These are phyloP conservation scores for Dictyophora rubrovolvata DNA, from an alignment of 768 basidiomycete genomes.

Conservation along the genomic window DNA sequence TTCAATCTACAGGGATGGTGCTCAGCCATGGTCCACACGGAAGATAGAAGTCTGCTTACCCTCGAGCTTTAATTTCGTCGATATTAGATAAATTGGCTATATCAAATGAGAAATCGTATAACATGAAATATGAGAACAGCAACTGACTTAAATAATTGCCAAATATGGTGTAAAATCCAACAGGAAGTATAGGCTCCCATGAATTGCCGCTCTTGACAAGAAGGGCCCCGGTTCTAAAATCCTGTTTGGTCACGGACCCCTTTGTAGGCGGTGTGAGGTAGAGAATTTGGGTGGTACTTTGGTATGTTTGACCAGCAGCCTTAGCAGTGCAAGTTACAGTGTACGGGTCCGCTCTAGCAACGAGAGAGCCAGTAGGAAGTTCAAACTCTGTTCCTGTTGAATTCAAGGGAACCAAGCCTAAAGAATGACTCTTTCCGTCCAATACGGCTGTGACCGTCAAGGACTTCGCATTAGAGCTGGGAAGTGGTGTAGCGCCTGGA, in stretches of 20 bases:
- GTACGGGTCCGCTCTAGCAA: conserved; percentile 27
- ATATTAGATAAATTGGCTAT: conserved; percentile 45
- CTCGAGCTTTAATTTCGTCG: conserved; percentile 48
- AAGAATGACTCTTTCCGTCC: conserved; percentile 33
- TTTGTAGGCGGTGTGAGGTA: conserved; percentile 25
- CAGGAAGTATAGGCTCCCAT: conserved; percentile 41
- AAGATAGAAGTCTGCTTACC: conserved; percentile 25
- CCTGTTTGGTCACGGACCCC: conserved; percentile 20
- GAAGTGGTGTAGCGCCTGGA: conserved; percentile 36
- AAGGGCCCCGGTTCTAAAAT: conserved; percentile 17
- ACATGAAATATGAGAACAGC: neutral
- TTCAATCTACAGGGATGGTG: conserved; percentile 26
- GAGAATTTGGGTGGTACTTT: conserved; percentile 30
- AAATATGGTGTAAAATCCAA: conserved; percentile 57
- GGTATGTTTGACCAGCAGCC: conserved; percentile 30
- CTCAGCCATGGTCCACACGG: conserved; percentile 5
- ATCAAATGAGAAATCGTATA: conserved; percentile 19
- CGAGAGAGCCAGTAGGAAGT: conserved; percentile 38
- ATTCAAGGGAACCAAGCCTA: conserved; percentile 40
- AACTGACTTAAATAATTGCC: conserved; percentile 3
- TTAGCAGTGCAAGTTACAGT: conserved; percentile 26
- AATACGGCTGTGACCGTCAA: conserved; percentile 27
- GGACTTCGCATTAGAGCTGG: conserved; percentile 13
- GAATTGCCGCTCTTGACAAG: conserved; percentile 12
- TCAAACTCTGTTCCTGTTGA: conserved; percentile 38